Conservation (phyloP, 345 rosid genomes). For the Hibiscus syriacus region DNA sequence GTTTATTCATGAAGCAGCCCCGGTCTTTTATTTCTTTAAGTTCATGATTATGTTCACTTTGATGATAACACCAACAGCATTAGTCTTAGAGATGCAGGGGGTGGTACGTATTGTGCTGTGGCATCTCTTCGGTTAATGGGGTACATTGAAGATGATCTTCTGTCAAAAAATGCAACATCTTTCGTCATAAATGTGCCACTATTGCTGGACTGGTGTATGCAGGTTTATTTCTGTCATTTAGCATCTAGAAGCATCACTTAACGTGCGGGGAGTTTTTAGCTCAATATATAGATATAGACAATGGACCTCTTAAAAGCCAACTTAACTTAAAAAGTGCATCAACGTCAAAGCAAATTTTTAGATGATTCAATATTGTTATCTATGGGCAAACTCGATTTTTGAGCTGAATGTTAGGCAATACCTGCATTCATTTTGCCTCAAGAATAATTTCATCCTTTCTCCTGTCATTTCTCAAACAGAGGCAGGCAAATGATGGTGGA, state of each 20-base stretch:
- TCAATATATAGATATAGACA: not conserved
- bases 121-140: constrained; percentile 89
- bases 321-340: not conserved
- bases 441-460: not conserved
- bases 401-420: not conserved
- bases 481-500: constrained; percentile 84
- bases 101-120: constrained; percentile 88
- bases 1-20: not conserved
- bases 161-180: constrained; percentile 32
- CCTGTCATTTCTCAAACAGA: constrained; percentile 27
- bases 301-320: not conserved
- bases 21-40: not conserved
- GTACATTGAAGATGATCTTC: constrained; percentile 53
- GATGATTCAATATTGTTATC: not conserved
- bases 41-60: not conserved
- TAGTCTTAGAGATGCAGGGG: constrained; percentile 69
- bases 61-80: constrained; percentile 28
- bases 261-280: not conserved
- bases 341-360: not conserved
- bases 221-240: constrained; percentile 32
- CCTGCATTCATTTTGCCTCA: not conserved
- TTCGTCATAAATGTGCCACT: constrained; percentile 39
- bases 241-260: constrained; percentile 6
- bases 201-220: constrained; percentile 70
- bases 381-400: not conserved